Base-by-base conservation (phyloP, 2,329 filamentous ascomycete species). In the Aspergillus flavus region DNA sequence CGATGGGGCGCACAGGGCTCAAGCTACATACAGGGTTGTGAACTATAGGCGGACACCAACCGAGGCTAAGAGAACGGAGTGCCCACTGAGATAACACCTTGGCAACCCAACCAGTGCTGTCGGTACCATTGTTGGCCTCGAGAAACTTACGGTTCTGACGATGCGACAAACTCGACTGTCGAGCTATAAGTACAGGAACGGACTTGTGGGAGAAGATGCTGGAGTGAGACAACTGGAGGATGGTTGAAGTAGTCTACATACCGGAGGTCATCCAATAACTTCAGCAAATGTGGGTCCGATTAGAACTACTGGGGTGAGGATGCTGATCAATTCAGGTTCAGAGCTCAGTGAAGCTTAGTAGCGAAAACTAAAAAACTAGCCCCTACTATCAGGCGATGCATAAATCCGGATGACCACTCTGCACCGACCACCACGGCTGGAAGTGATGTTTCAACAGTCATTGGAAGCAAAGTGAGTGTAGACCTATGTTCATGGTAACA, bases 81-180 rank as follows among this genome's bases (percentile, higher is more conserved):
- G 7, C 43, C 43, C n/a, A 12, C n/a, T 0, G 10, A 23, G 6
- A 14, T 6, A 23, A 46, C 10, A 0, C n/a, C 4, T n/a, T 23
- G 11, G 0, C n/a, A 14, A 46, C 43, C 23, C 10, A 11, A 23
- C 43, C n/a, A 6, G n/a, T 12, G n/a, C 3, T 46, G 10, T 46
- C 12, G 10, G 43, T 23, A 23, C 43, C 5, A 6, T 12, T 23
- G 43, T 21, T 23, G 43, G 1, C n/a, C 4, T 23, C 21, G n/a
- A 46, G n/a, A 23, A 23, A 12, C 11, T 23, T 5, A 11, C 6
- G 2, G n/a, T 23, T 14, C n/a, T 11, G 43, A 46, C 11, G 10
- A 12, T 14, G 0, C 3, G 4, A 46, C n/a, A 1, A 9, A 2
- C n/a, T 5, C 2, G 3, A n/a, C 9, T 21, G 3, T 12, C 3